Conservation (phyloP, 495 filamentous ascomycete genomes). For the Penicillium macrosclerotiorum region DNA sequence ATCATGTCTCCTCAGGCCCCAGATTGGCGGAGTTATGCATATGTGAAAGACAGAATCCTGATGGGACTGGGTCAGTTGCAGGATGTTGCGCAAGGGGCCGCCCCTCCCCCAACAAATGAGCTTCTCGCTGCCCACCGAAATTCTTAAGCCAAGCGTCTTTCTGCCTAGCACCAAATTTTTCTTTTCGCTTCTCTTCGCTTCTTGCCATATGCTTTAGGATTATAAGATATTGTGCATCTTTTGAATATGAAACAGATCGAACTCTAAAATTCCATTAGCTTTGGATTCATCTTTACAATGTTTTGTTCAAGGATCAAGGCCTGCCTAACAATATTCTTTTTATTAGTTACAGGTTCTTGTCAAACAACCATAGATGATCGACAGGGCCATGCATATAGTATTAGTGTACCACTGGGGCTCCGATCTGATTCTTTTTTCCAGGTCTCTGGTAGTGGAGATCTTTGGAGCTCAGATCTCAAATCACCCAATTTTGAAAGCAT, state of each 20-base stretch:
- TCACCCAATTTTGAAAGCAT: background rate
- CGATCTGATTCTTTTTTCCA: background rate
- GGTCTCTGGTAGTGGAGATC: background rate
- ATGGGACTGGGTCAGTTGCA: conserved; percentile 15
- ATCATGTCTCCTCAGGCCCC: conserved; percentile 21
- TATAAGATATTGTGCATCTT: background rate
- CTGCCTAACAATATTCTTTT: background rate
- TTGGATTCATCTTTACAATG: too few species aligned
- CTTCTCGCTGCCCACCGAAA: background rate
- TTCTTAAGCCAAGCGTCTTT: conserved; percentile 1
- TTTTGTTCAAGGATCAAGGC: background rate
- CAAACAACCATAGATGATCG: background rate
- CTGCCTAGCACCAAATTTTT: conserved; percentile 3
- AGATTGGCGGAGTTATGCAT: conserved; percentile 18
- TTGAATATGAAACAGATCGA: background rate
- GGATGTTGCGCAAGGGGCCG: conserved; percentile 22
- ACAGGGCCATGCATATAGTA: background rate
- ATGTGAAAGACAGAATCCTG: conserved; percentile 17
- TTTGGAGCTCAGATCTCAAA: background rate
- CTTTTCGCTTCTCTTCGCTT: background rate
- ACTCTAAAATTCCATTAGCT: background rate
- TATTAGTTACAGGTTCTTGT: background rate
- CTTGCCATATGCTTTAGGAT: background rate
- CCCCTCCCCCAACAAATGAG: conserved; percentile 9
- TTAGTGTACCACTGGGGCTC: background rate